phyloP scores from a whole-genome alignment of 495 filamentous ascomycete species.

The Penicillium pulvis region DNA sequence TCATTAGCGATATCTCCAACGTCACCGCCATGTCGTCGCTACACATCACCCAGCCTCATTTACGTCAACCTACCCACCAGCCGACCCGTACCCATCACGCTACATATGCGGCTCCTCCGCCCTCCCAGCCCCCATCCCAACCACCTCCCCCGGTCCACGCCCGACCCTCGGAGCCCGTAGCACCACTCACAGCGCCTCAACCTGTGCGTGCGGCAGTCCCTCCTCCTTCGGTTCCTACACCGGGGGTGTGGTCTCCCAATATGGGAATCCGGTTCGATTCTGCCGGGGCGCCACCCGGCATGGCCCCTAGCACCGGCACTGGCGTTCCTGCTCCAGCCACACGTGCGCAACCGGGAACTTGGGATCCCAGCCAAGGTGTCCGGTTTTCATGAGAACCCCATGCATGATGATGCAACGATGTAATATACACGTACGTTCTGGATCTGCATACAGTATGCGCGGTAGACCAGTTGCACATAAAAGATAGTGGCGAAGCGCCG shows the following conservation, averaged over 20 bases:
- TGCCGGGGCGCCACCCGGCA: conserved; percentile 21
- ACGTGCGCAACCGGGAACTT: conserved; percentile 34
- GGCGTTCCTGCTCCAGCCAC: conserved; percentile 15
- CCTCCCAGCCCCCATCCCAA: conserved; percentile 30
- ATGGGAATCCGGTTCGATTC: conserved; percentile 74
- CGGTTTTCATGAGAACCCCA: conserved; percentile 24
- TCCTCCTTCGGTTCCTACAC: conserved; percentile 54
- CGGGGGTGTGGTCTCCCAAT: conserved; percentile 75
- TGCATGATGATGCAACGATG: neutral
- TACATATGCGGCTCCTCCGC: conserved; percentile 26
- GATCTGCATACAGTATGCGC: neutral
- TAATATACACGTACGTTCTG: neutral
- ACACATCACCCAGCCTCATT: conserved; percentile 52
- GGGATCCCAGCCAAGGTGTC: conserved; percentile 66
- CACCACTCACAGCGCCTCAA: conserved; percentile 56
- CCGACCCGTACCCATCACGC: conserved; percentile 27
- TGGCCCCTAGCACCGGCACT: conserved; percentile 16
- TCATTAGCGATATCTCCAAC: conserved; percentile 59
- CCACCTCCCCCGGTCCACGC: conserved; percentile 35
- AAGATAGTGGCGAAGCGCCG: neutral
- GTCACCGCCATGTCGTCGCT: conserved; percentile 60
- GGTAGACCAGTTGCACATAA: neutral
- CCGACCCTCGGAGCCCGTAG: conserved; percentile 19
- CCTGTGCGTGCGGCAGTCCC: conserved; percentile 55
- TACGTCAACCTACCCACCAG: conserved; percentile 30